Percentiles rank a stretch among this genome's conserved stretches.
Evolutionary conservation across 2,329 filamentous ascomycete species (phyloP).

Genomic region (Gliomastix tumulicola): DNA sequence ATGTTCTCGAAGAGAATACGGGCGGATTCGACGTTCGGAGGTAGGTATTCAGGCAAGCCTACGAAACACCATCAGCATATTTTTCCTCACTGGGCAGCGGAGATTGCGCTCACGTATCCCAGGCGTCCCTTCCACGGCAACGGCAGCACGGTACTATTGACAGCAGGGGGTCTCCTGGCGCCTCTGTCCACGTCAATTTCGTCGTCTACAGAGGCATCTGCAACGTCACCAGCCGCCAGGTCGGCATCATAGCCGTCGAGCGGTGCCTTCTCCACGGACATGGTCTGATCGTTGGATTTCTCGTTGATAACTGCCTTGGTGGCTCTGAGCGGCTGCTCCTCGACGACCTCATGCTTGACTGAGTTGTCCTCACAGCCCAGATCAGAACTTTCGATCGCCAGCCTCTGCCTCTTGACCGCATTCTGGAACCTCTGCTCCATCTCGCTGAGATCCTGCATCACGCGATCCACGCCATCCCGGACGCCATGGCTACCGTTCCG

Average conservation of each 20-base stretch:
- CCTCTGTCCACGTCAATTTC: conserved; percentile 25
- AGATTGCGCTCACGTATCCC: conserved; percentile 62
- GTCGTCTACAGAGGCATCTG: conserved; percentile 10
- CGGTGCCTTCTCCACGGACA: conserved; percentile 10
- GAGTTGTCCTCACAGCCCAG: conserved; percentile 8
- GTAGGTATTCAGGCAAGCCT: conserved; percentile 91
- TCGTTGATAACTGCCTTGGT: conserved; percentile 4
- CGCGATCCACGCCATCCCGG: conserved; percentile 28
- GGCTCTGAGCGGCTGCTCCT: too few relatives aligned
- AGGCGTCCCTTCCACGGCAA: conserved; percentile 85
- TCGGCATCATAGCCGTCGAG: conserved; percentile 14
- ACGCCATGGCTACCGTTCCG: too few relatives aligned
- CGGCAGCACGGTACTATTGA: conserved; percentile 78
- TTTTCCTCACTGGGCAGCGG: conserved; percentile 7
- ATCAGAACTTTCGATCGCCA: conserved; percentile 34
- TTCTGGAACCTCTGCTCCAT: conserved; percentile 41
- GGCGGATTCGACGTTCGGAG: conserved; percentile 73
- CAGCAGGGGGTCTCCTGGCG: conserved; percentile 57
- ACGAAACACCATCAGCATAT: neutral
- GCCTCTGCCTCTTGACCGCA: conserved; percentile 36
- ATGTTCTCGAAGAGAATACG: conserved; percentile 86
- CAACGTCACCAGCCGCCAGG: conserved; percentile 10
- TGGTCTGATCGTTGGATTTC: conserved; percentile 2
- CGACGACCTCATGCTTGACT: conserved; percentile 1
- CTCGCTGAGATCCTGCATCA: conserved; percentile 35